These are phyloP conservation scores for Wallacemonas collosoma DNA, from an alignment of 208 protist species.

Conservation along the genomic window DNA sequence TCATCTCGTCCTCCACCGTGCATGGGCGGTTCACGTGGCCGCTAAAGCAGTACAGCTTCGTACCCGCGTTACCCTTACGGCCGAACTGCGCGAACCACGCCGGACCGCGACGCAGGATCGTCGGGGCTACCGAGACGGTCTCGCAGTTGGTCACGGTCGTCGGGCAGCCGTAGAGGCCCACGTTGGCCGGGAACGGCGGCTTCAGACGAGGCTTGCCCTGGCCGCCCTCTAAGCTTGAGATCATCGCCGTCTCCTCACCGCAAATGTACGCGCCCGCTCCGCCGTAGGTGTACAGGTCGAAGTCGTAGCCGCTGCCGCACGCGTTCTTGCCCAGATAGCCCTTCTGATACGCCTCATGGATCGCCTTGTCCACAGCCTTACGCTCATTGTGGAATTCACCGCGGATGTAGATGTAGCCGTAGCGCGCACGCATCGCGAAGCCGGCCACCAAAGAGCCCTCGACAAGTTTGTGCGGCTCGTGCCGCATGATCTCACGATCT, in stretches of 20 bases:
- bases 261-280: conserved; percentile 99
- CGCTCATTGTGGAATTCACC: conserved; percentile 99
- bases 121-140: conserved; percentile 97
- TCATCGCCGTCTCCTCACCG: conserved; percentile 98
- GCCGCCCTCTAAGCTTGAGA: conserved; percentile 97
- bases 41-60: conserved; percentile 98
- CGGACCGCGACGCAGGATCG: conserved; percentile 93
- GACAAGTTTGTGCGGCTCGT: conserved; percentile 99
- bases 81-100: conserved; percentile 97
- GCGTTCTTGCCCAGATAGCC: conserved; percentile 98
- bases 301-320: conserved; percentile 97
- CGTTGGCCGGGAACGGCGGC: conserved; percentile 98
- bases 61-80: conserved; percentile 96
- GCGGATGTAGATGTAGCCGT: conserved; percentile 99
- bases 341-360: conserved; percentile 95
- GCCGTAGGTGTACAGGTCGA: conserved; percentile 98
- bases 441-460: conserved; percentile 98
- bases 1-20: conserved; percentile 99
- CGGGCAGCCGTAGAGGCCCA: conserved; percentile 98
- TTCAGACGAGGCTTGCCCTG: conserved; percentile 98
- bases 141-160: conserved; percentile 99
- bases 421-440: conserved; percentile 96
- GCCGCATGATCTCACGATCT: conserved; percentile 99
- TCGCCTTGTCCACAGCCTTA: conserved; percentile 93
- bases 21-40: conserved; percentile 99